phyloP scores from a whole-genome alignment of 192 early-diverging fungal species.

The Backusella liffmaniae region DNA sequence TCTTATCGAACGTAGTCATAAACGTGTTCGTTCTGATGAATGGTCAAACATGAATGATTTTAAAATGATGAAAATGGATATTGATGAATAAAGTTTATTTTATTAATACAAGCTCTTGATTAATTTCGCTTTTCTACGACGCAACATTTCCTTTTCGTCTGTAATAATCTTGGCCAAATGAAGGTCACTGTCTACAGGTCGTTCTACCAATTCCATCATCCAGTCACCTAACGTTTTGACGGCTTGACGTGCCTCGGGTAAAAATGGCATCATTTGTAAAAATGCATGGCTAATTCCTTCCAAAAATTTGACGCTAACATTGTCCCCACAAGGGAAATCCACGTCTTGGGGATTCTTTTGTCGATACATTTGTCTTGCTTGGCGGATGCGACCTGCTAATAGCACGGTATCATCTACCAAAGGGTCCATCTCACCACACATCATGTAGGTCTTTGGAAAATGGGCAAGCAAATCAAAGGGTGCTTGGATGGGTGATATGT shows the following conservation, averaged over 20 bases:
- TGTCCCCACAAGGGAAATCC: conserved; percentile 19
- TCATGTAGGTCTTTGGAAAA: conserved; percentile 88
- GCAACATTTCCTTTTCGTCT: conserved; percentile 37
- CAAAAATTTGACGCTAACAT: conserved; percentile 68
- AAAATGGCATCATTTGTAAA: conserved; percentile 66
- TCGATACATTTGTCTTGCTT: conserved; percentile 71
- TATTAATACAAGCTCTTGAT: conserved; percentile 29
- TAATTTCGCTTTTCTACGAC: conserved; percentile 28
- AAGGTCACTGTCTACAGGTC: neutral
- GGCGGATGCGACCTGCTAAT: conserved; percentile 82
- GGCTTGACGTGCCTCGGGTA: conserved; percentile 67
- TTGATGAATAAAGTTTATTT: neutral
- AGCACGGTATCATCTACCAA: conserved; percentile 96
- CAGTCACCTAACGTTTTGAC: conserved; percentile 44
- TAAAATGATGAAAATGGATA: conserved; percentile 9
- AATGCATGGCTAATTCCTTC: conserved; percentile 69
- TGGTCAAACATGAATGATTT: neutral
- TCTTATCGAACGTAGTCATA: neutral
- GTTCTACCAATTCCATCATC: conserved; percentile 20
- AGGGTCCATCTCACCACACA: conserved; percentile 96
- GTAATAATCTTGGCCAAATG: conserved; percentile 36
- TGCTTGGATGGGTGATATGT: conserved; percentile 81
- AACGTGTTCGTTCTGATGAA: neutral
- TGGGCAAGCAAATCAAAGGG: conserved; percentile 83
- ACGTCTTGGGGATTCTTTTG: conserved; percentile 29